Conservation (phyloP, 345 rosid species). For the Acer campestre region DNA sequence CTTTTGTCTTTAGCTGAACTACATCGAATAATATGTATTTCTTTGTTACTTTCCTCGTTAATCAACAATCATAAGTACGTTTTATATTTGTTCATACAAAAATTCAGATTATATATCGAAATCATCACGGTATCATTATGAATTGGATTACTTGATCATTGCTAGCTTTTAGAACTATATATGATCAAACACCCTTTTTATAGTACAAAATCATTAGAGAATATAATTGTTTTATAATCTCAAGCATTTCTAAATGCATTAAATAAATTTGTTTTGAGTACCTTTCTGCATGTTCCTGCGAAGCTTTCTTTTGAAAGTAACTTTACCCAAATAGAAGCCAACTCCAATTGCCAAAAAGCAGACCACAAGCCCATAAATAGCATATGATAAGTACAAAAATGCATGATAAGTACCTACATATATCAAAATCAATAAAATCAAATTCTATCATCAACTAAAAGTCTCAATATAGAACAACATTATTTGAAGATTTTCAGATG, state of each 20-base stretch:
- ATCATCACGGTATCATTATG: too few relatives aligned
- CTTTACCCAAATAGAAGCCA: conserved; percentile 32
- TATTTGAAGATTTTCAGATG: background rate
- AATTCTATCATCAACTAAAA: background rate
- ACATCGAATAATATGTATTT: too few relatives aligned
- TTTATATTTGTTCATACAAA: too few relatives aligned
- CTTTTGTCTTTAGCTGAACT: too few relatives aligned
- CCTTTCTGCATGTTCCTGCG: conserved; percentile 11
- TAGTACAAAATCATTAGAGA: background rate
- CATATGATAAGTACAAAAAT: background rate
- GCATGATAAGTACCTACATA: conserved; percentile 22
- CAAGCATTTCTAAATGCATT: background rate
- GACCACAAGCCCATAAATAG: background rate
- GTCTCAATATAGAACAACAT: background rate
- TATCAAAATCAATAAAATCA: background rate
- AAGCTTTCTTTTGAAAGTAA: conserved; percentile 18
- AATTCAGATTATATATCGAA: background rate
- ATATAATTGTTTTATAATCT: too few relatives aligned
- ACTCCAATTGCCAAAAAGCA: conserved; percentile 26
- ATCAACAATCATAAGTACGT: background rate
- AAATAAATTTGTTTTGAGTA: background rate
- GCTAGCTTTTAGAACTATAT: too few relatives aligned
- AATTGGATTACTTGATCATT: too few relatives aligned
- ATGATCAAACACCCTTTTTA: too few relatives aligned
- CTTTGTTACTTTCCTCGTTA: background rate